phyloP scores from a whole-genome alignment of 805 yeast species.

The Starmerella tilneyi region DNA sequence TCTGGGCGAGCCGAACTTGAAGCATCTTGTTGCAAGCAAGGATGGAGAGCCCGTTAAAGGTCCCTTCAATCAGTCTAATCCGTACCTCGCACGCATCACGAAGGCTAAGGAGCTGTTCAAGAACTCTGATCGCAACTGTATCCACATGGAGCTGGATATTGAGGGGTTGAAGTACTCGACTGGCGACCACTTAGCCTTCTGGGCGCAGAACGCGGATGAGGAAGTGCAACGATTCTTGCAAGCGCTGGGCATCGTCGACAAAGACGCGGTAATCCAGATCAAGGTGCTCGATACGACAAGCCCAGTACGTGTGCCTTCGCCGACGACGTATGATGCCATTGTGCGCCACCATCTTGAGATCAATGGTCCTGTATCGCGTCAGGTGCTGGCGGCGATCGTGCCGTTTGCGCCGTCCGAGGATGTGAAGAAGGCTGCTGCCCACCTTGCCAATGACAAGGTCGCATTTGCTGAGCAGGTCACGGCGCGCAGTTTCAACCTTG shows the following conservation, averaged over 20 bases:
- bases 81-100: constrained; percentile 63
- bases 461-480: constrained; percentile 58
- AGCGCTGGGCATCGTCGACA: constrained; percentile 50
- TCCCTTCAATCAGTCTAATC: constrained; percentile 74
- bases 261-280: constrained; percentile 52
- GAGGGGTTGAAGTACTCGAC: constrained; percentile 72
- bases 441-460: constrained; percentile 57
- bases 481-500: constrained; percentile 52
- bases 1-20: constrained; percentile 71
- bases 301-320: constrained; percentile 37
- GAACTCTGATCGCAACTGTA: constrained; percentile 57
- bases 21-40: constrained; percentile 38
- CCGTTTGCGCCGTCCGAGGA: constrained; percentile 70
- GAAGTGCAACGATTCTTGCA: constrained; percentile 55
- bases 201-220: constrained; percentile 83
- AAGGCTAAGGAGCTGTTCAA: constrained; percentile 60
- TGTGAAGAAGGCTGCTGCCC: constrained; percentile 39
- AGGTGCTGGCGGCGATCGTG: constrained; percentile 58
- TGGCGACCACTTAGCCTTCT: constrained; percentile 90
- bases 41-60: constrained; percentile 33
- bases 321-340: constrained; percentile 82
- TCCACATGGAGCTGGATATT: constrained; percentile 82
- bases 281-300: constrained; percentile 51
- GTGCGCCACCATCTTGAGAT: constrained; percentile 82
- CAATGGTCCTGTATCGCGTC: constrained; percentile 88